A percentile compares a stretch with the other conserved stretches of the same genome.
Conservation (phyloP, 1,139 yeast genomes). For the Blastobotrys capitulatus region DNA sequence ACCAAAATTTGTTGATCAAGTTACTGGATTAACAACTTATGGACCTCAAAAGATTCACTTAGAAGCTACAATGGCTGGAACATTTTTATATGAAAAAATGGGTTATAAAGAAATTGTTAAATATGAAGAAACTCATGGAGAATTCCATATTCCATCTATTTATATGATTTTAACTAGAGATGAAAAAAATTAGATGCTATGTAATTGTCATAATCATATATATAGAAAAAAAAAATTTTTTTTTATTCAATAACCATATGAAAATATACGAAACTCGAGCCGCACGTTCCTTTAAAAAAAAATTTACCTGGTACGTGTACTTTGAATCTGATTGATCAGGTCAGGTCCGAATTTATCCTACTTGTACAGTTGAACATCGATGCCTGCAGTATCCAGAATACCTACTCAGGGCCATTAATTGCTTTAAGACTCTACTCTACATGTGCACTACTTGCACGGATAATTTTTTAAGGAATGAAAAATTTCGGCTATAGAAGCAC, state of each 20-base stretch:
- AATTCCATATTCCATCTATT: neutral
- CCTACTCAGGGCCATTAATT: no score
- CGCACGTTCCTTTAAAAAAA: neutral
- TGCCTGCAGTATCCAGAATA: no score
- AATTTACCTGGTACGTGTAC: neutral
- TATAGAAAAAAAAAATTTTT: neutral
- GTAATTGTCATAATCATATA: neutral
- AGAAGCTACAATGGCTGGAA: conserved; percentile 10
- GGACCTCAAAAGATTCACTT: conserved; percentile 12
- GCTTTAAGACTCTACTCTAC: no score
- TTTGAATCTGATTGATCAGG: neutral
- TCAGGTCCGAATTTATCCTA: no score
- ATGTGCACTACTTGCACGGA: no score
- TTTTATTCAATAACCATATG: neutral
- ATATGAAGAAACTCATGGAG: conserved; percentile 1
- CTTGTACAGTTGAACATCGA: no score
- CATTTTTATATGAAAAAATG: conserved; percentile 3
- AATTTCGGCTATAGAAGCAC: no score
- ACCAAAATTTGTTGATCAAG: conserved; percentile 2
- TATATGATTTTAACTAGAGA: conserved; percentile 1
- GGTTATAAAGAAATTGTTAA: conserved; percentile 5
- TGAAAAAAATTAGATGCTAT: neutral
- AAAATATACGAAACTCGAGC: neutral
- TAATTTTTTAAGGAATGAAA: no score
- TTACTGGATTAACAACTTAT: neutral